Evolutionary conservation across 2,329 filamentous ascomycete species (phyloP).

Genomic region (Apiospora kogelbergensis): DNA sequence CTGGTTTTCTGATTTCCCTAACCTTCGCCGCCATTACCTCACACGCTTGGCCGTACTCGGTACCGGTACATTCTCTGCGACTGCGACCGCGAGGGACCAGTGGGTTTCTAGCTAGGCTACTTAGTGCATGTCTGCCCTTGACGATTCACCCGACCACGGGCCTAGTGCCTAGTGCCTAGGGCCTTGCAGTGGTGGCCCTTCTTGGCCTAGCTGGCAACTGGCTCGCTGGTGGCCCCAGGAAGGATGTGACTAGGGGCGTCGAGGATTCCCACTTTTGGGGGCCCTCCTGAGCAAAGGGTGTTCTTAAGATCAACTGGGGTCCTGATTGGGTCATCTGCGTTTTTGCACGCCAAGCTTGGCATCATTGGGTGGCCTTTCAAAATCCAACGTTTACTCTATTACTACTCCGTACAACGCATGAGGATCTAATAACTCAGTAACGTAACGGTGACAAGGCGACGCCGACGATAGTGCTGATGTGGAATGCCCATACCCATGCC

Average conservation of each 20-base stretch:
- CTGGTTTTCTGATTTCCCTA: background rate
- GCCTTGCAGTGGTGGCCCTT: background rate
- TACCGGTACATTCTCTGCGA: background rate
- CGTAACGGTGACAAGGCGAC: background rate
- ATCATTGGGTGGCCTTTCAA: background rate
- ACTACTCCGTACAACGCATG: background rate
- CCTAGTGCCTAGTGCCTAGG: no score
- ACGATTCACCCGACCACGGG: background rate
- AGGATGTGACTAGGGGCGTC: background rate
- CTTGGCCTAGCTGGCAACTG: no score
- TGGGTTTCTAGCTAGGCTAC: background rate
- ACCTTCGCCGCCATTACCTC: conserved; percentile 1
- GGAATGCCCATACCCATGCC: background rate
- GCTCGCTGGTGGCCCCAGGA: no score
- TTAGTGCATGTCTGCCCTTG: background rate
- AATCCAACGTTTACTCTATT: background rate
- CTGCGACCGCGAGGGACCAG: background rate
- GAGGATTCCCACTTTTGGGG: background rate
- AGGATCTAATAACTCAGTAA: background rate
- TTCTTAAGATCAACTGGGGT: background rate
- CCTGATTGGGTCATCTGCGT: conserved; percentile 5
- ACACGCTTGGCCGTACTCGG: background rate
- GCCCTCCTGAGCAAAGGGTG: background rate
- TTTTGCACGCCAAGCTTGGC: background rate
- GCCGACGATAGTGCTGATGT: background rate